These are phyloP conservation scores for Aphanomyces invadans DNA, from an alignment of 352 stramenopile genomes.

Conservation along the genomic window DNA sequence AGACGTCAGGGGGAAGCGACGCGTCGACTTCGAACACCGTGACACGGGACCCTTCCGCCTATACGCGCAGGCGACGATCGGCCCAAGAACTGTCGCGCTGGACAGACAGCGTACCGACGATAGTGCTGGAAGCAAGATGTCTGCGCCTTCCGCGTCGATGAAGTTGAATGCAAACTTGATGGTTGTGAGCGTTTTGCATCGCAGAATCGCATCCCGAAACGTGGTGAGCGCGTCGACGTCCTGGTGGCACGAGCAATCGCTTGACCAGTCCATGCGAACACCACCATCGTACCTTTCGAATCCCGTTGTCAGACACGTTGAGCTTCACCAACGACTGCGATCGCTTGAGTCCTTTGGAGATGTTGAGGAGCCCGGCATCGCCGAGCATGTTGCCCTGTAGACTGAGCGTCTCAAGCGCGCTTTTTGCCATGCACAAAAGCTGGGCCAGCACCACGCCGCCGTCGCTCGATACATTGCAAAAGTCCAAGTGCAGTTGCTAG, in stretches of 20 bases:
- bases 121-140: slow-evolving; percentile 50
- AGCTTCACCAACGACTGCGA: slow-evolving; percentile 47
- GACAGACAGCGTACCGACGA: slow-evolving; percentile 29
- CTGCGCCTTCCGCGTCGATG: slow-evolving; percentile 57
- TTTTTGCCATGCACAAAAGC: slow-evolving; percentile 48
- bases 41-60: slow-evolving; percentile 35
- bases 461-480: slow-evolving; percentile 39
- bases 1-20: slow-evolving; percentile 59
- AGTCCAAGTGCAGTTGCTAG: slow-evolving; percentile 75
- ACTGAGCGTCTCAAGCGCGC: slow-evolving; percentile 48
- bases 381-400: slow-evolving; percentile 52
- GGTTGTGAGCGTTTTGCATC: slow-evolving; percentile 55
- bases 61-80: background rate
- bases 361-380: slow-evolving; percentile 52
- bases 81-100: background rate
- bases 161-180: slow-evolving; percentile 75
- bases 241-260: slow-evolving; percentile 24
- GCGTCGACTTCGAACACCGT: slow-evolving; percentile 70
- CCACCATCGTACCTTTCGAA: slow-evolving; percentile 45
- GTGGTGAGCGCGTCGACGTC: slow-evolving; percentile 50
- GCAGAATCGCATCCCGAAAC: slow-evolving; percentile 56
- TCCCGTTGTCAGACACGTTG: slow-evolving; percentile 72
- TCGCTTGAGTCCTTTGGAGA: slow-evolving; percentile 62
- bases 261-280: background rate
- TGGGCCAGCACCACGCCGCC: slow-evolving; percentile 65